Evolutionary conservation across 495 filamentous ascomycete species (phyloP), one percentile per base, ranked within the genome.

Genomic region (Penicillium daleae): DNA sequence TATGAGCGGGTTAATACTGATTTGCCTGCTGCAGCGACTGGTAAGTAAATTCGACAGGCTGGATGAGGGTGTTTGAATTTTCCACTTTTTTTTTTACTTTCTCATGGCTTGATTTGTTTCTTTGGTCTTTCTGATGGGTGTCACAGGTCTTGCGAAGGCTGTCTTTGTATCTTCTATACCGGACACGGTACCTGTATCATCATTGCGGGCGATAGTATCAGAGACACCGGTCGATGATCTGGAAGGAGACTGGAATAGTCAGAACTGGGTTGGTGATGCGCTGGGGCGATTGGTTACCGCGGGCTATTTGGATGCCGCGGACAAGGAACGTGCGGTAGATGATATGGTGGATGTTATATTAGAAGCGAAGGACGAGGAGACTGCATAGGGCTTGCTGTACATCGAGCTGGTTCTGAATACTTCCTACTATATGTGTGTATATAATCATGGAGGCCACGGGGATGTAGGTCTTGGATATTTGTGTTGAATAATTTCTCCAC

Each of bases 241-340:
- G 1, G 60, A 66, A 3, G 22, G 27, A 10, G 70, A 70, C 32
- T 73, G 71, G 71, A 73, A 71, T 63, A 57, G 64, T 48, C 71
- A 71, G 57, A 69, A 73, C 22, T 73, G 64, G 71, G 65, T 73
- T 0, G 68, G 66, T 9, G 71, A 71, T 65, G 66, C 48, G 9
- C 33, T 73, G 9, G 66, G 15, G 8, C 29, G 64, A n/a, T 48
- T 73, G 22, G 66, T 67, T 13, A 19, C 4, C 2, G 60, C 37
- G 19, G 66, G 63, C 7, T 68, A 61, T 60, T n/a, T 73, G 56
- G 62, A 65, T 54, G 24, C 13, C 0, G 40, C 17, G 27, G 48
- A 4, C 6, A 26, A 40, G 40, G 62, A 64, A 29, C 50, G 33
- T 31, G 71, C 44, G 44, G 12, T 73, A 22, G 71, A 73, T 51